phyloP scores from a whole-genome alignment of 768 basidiomycete genomes.

The Candolleomyces eurysporus region DNA sequence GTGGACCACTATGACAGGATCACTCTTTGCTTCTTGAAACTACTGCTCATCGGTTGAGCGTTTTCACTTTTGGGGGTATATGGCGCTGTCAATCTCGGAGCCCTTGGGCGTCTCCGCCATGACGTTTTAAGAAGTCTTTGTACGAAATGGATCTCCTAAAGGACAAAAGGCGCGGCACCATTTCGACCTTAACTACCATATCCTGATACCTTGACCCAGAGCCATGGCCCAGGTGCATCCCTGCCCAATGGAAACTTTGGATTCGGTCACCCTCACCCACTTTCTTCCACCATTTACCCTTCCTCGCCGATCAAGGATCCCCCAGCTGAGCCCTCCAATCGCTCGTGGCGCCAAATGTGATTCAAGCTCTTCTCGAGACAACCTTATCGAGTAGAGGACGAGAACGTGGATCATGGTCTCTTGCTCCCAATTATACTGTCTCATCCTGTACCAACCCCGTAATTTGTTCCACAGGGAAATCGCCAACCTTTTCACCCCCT shows the following conservation, averaged over 20 bases:
- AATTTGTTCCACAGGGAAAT: background rate
- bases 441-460: background rate
- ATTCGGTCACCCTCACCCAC: constrained; percentile 1
- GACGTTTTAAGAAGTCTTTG: background rate
- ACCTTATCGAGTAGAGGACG: constrained; percentile 3
- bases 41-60: background rate
- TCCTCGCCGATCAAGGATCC: constrained; percentile 4
- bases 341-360: background rate
- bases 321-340: background rate
- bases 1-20: background rate
- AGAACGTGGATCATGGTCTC: constrained; percentile 3
- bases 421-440: background rate
- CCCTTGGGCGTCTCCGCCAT: background rate
- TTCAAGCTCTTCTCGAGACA: background rate
- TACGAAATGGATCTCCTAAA: background rate
- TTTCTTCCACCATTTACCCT: background rate
- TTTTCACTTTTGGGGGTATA: background rate
- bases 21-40: background rate
- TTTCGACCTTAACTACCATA: background rate
- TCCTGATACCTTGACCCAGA: background rate
- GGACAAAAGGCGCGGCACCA: background rate
- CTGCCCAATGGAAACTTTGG: constrained; percentile 1
- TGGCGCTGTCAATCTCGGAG: background rate
- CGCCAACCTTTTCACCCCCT: background rate
- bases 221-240: background rate